Percentiles rank a stretch among this genome's conserved stretches.
These are phyloP conservation scores for Trametes meyenii DNA, from an alignment of 768 basidiomycete species.

Conservation along the genomic window DNA sequence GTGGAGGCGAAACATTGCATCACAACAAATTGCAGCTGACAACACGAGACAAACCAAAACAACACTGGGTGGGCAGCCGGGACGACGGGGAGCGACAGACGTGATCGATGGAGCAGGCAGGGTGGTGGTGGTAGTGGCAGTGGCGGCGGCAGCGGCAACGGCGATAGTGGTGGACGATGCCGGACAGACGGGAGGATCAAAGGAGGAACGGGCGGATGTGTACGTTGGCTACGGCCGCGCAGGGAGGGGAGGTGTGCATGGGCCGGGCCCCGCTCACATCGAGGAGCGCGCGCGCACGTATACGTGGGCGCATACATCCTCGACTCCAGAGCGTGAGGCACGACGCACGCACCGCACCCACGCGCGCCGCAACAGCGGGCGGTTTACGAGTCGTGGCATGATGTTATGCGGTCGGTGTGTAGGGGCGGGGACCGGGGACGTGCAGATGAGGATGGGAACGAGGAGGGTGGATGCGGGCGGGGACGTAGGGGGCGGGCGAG, in stretches of 20 bases:
- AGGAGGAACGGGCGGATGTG: too few relatives aligned
- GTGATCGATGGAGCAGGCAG: neutral
- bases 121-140: neutral
- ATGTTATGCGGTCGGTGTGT: neutral
- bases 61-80: conserved; percentile 18
- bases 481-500: neutral
- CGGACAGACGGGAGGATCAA: too few relatives aligned
- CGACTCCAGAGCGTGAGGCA: conserved; percentile 21
- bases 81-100: neutral
- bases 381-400: too few relatives aligned
- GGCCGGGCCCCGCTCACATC: conserved; percentile 20
- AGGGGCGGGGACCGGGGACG: neutral
- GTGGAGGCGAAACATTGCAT: conserved; percentile 25
- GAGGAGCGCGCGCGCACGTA: conserved; percentile 19
- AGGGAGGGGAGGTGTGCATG: neutral
- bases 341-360: neutral
- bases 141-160: too few relatives aligned
- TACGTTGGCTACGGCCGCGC: neutral
- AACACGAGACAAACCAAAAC: conserved; percentile 30
- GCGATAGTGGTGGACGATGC: too few relatives aligned
- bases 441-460: neutral
- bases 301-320: conserved; percentile 15
- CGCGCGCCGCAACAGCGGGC: neutral
- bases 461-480: neutral
- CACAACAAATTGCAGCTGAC: conserved; percentile 31